Evolutionary conservation across 2,329 filamentous ascomycete species (phyloP), one percentile per base, ranked within the genome.

Genomic region (Dichotomopilus funicola): DNA sequence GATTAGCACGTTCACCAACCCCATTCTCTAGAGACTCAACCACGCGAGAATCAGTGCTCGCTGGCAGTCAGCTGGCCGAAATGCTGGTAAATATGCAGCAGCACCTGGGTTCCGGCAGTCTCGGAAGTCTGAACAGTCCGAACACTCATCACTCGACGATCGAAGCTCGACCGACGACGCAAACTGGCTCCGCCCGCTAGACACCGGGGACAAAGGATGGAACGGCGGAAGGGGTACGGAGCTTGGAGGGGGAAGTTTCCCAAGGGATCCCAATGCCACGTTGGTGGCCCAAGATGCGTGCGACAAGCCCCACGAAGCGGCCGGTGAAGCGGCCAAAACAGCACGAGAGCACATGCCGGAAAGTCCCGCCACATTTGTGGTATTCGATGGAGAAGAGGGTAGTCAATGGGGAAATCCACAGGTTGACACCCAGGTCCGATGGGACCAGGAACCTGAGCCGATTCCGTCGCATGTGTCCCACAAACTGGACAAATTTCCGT

Each of bases 21-120:
- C 10, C 11, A n/a, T 8, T 42, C 10, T 11, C 11, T 33, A 57
- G 55, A 51, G 48, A 40, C 47, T 54, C 36, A 43, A n/a, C 43
- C n/a, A 50, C 33, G 19, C 48, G 1, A 13, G 11, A 9, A 27
- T 36, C 31, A 13, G 34, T 3, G 10, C 49, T 27, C 49, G 49
- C 12, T 36, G 44, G 40, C 40, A 49, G 8, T 54, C 56, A 6
- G 35, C 12, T 33, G n/a, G 36, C 8, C 27, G 43, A 9, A 9
- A 50, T 40, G 47, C 10, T 37, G 40, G 13, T 27, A 13, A 10
- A 11, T 12, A 7, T 7, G 45, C 49, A 12, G 12, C 54, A 11
- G 19, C 19, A 27, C 19, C 19, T 27, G 19, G 19, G 19, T 27
- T 27, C 19, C 19, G 19, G 19, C 36, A 33, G 37, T 10, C 33